These are phyloP conservation scores for Starmerella asiatica DNA, from an alignment of 805 yeast genomes.

Conservation along the genomic window DNA sequence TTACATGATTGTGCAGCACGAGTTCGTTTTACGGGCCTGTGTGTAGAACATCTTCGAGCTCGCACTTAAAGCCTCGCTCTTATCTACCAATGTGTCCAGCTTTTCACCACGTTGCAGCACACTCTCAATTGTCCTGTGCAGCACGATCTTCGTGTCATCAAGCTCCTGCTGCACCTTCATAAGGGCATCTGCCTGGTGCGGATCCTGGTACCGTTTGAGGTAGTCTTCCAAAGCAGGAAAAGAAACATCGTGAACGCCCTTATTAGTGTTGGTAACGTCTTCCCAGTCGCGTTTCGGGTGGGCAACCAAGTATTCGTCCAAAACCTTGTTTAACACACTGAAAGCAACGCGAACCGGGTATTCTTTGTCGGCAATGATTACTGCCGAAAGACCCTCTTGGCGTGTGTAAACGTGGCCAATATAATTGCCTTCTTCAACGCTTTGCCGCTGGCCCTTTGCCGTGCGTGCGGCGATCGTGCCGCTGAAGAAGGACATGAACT, in stretches of 20 bases:
- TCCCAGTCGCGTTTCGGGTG: slow-evolving; percentile 58
- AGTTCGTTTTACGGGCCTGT: slow-evolving; percentile 89
- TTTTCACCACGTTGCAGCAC: slow-evolving; percentile 95
- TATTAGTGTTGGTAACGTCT: slow-evolving; percentile 23
- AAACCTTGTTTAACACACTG: slow-evolving; percentile 74
- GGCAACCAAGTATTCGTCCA: slow-evolving; percentile 77
- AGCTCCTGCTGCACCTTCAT: slow-evolving; percentile 96
- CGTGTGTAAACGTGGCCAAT: slow-evolving; percentile 86
- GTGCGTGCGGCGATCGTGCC: slow-evolving; percentile 87
- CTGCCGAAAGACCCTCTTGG: slow-evolving; percentile 82
- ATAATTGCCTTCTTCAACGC: slow-evolving; percentile 83
- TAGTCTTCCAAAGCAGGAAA: slow-evolving; percentile 55
- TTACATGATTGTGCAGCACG: slow-evolving; percentile 45
- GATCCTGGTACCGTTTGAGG: slow-evolving; percentile 82
- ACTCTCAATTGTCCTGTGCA: slow-evolving; percentile 89
- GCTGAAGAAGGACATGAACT: slow-evolving; percentile 88
- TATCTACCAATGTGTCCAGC: slow-evolving; percentile 84
- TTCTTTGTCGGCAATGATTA: slow-evolving; percentile 82
- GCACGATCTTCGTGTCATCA: slow-evolving; percentile 91
- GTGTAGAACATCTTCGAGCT: slow-evolving; percentile 89
- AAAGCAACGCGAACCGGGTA: slow-evolving; percentile 96
- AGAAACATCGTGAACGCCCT: slow-evolving; percentile 34
- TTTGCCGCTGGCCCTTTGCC: slow-evolving; percentile 76
- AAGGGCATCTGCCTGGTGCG: slow-evolving; percentile 89
- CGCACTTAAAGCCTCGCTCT: slow-evolving; percentile 80